phyloP scores from a whole-genome alignment of 2,329 filamentous ascomycete genomes.

The Passalora sequoiae region DNA sequence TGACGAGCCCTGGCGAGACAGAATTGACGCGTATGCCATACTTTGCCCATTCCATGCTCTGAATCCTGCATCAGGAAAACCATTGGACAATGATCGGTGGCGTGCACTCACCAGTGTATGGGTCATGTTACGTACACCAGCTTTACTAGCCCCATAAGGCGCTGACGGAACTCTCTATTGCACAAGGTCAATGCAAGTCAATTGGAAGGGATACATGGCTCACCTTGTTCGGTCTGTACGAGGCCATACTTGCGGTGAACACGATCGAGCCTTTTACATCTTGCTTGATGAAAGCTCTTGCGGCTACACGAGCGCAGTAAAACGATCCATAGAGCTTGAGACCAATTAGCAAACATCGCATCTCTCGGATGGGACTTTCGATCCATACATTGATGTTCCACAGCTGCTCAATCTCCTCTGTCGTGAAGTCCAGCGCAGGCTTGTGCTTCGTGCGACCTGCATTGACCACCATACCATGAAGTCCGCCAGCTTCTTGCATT shows the following conservation, averaged over 20 bases:
- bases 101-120: slow-evolving; percentile 33
- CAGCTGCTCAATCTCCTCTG: slow-evolving; percentile 43
- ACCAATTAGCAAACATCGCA: slow-evolving; percentile 2
- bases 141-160: slow-evolving; percentile 45
- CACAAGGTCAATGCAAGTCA: no score
- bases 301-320: slow-evolving; percentile 40
- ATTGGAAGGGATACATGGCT: slow-evolving; percentile 11
- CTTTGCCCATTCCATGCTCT: slow-evolving; percentile 36
- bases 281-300: slow-evolving; percentile 42
- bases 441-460: slow-evolving; percentile 51
- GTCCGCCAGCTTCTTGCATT: slow-evolving; percentile 39
- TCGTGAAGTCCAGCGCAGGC: slow-evolving; percentile 47
- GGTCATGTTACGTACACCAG: slow-evolving; percentile 42
- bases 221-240: slow-evolving; percentile 42
- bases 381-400: slow-evolving; percentile 37
- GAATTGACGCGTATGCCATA: slow-evolving; percentile 38
- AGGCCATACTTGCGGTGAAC: slow-evolving; percentile 45
- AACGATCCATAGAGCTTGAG: slow-evolving; percentile 43
- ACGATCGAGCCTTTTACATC: slow-evolving; percentile 42
- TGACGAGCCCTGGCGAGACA: slow-evolving; percentile 35
- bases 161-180: slow-evolving; percentile 39
- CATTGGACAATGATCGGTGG: not conserved
- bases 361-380: not conserved
- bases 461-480: slow-evolving; percentile 50
- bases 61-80: not conserved